Conservation (phyloP, 202 grass and related monocot species). For the Setaria italica region DNA sequence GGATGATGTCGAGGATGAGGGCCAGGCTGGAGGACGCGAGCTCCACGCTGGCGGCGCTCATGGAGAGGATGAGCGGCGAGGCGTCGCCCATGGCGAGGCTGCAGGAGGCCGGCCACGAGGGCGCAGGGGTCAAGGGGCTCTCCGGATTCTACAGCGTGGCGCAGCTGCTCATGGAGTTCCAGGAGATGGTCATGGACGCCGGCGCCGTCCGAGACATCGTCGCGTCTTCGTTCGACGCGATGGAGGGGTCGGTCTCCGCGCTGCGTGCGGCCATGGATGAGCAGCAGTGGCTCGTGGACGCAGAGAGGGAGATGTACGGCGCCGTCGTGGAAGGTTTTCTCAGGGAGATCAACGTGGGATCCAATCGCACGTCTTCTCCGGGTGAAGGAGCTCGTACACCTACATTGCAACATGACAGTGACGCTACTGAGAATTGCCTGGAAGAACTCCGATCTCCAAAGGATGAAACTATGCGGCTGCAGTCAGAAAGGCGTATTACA, state of each 20-base stretch:
- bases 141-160: slow-evolving; percentile 62
- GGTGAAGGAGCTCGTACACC: not conserved
- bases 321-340: slow-evolving; percentile 49
- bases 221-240: slow-evolving; percentile 56
- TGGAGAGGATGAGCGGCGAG: slow-evolving; percentile 49
- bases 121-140: slow-evolving; percentile 47
- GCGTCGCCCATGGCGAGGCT: slow-evolving; percentile 41
- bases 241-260: slow-evolving; percentile 45
- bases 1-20: slow-evolving; percentile 49
- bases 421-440: not conserved
- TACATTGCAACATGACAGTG: not conserved
- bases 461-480: slow-evolving; percentile 2
- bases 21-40: slow-evolving; percentile 57
- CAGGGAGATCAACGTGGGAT: slow-evolving; percentile 34
- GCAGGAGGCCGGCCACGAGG: slow-evolving; percentile 40
- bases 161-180: slow-evolving; percentile 61
- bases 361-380: not conserved
- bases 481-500: not conserved
- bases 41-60: slow-evolving; percentile 48
- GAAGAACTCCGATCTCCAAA: slow-evolving; percentile 13
- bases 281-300: slow-evolving; percentile 49
- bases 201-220: slow-evolving; percentile 51
- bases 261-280: slow-evolving; percentile 49
- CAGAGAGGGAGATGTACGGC: slow-evolving; percentile 51
- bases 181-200: slow-evolving; percentile 63